A percentile compares a stretch with the other conserved stretches of the same genome.
Evolutionary conservation across 2,329 filamentous ascomycete species (phyloP).

Genomic region (Pseudomassariella vexata): DNA sequence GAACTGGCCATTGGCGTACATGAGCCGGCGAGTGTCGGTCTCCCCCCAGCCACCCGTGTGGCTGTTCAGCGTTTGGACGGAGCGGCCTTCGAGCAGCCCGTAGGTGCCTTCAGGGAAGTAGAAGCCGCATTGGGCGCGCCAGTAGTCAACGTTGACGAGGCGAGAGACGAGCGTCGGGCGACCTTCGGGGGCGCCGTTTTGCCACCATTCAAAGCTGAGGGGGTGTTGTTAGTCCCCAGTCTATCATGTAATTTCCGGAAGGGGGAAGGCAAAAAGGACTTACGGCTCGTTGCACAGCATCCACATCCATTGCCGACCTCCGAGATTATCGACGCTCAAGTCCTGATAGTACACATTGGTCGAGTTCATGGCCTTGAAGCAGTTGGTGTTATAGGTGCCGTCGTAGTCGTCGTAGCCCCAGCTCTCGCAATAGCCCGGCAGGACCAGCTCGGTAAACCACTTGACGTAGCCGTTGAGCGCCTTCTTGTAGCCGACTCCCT

Average conservation of each 20-base stretch:
- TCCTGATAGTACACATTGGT: constrained; percentile 34
- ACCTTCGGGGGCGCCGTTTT: constrained; percentile 37
- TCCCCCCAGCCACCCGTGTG: constrained; percentile 36
- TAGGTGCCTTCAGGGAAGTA: constrained; percentile 36
- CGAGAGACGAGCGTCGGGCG: constrained; percentile 35
- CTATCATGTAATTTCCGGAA: too few relatives aligned
- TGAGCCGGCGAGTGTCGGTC: constrained; percentile 31
- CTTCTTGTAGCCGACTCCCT: constrained; percentile 44
- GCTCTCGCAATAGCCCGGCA: constrained; percentile 32
- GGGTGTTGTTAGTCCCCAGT: too few relatives aligned
- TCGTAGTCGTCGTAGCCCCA: constrained; percentile 17
- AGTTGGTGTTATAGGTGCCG: constrained; percentile 35
- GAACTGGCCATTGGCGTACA: constrained; percentile 30
- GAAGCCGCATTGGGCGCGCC: constrained; percentile 38
- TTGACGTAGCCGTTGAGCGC: constrained; percentile 47
- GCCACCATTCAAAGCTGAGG: constrained; percentile 33
- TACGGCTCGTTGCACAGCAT: constrained; percentile 49
- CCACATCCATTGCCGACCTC: constrained; percentile 50
- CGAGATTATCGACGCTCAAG: constrained; percentile 28
- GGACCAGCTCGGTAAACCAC: constrained; percentile 33
- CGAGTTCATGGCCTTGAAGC: constrained; percentile 39
- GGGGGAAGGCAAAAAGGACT: too few relatives aligned
- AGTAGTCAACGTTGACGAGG: constrained; percentile 27
- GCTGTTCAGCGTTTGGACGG: constrained; percentile 25
- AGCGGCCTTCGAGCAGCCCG: constrained; percentile 25